Percentiles rank a stretch among this genome's conserved stretches.
Conservation (phyloP, 257 asterid species). For the Penstemon eatonii region DNA sequence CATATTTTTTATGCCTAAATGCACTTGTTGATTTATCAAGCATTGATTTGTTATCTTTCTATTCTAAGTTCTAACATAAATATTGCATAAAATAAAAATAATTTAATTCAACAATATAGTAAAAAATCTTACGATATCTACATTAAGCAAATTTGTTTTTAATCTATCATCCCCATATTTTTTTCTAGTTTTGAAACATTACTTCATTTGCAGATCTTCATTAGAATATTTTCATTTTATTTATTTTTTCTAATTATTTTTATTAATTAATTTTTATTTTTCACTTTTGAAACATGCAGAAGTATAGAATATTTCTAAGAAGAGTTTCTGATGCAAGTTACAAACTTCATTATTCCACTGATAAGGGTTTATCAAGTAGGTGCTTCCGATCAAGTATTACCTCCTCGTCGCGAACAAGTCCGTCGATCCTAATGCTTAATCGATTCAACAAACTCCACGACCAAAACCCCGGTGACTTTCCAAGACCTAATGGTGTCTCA, state of each 20-base stretch:
- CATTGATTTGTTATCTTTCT: not conserved
- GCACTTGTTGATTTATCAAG: not conserved
- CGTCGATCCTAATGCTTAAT: conserved; percentile 21
- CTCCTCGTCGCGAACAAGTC: not conserved
- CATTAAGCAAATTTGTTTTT: not conserved
- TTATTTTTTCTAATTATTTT: not conserved
- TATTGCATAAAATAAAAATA: conserved; percentile 11
- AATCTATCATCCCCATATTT: not conserved
- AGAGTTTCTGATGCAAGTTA: conserved; percentile 45
- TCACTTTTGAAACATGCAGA: conserved; percentile 33
- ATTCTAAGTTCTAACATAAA: not conserved
- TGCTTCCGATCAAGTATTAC: conserved; percentile 13
- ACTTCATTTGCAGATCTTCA: not conserved
- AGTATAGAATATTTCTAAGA: conserved; percentile 51
- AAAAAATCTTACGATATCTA: not conserved
- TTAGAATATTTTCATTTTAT: not conserved
- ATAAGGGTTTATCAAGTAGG: conserved; percentile 18
- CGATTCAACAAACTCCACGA: not conserved
- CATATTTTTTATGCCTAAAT: not conserved
- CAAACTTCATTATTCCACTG: conserved; percentile 22
- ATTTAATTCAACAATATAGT: not conserved
- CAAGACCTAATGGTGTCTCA: not conserved
- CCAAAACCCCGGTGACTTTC: conserved; percentile 12
- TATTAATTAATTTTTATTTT: not conserved
- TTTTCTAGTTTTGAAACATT: not conserved